Evolutionary conservation across 2,329 filamentous ascomycete species (phyloP).

Genomic region (Diaporthe eres): DNA sequence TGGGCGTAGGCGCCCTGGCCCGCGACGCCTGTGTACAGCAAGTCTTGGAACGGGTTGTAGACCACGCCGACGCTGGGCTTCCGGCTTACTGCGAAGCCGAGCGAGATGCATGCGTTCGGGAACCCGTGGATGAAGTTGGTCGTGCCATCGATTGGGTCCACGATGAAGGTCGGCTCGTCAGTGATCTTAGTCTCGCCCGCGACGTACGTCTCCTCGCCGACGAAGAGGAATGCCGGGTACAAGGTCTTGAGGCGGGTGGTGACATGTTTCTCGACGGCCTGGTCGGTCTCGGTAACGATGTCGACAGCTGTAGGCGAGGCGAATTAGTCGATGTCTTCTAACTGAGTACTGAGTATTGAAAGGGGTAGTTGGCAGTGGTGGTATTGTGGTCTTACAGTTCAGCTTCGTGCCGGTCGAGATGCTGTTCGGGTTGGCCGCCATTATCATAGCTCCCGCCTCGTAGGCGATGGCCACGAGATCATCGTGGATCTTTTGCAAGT

Average conservation of each 20-base stretch:
- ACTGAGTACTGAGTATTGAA: too few species aligned
- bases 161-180: constrained; percentile 80
- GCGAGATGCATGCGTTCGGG: constrained; percentile 81
- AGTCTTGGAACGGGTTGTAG: constrained; percentile 82
- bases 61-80: constrained; percentile 79
- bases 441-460: constrained; percentile 76
- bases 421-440: constrained; percentile 71
- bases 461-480: constrained; percentile 71
- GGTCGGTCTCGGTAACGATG: constrained; percentile 78
- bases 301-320: constrained; percentile 68
- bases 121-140: constrained; percentile 87
- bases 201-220: constrained; percentile 84
- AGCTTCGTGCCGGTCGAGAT: constrained; percentile 73
- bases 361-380: constrained; percentile 32
- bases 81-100: constrained; percentile 77
- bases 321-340: neutral
- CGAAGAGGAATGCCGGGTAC: constrained; percentile 73
- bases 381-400: constrained; percentile 65
- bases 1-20: constrained; percentile 76
- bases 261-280: constrained; percentile 75
- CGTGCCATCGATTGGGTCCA: constrained; percentile 86
- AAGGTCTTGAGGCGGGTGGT: constrained; percentile 63
- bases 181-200: constrained; percentile 74
- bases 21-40: constrained; percentile 77
- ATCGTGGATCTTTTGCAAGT: constrained; percentile 74